Conservation (phyloP, 2,329 filamentous ascomycete genomes). For the Cytospora leucostoma region DNA sequence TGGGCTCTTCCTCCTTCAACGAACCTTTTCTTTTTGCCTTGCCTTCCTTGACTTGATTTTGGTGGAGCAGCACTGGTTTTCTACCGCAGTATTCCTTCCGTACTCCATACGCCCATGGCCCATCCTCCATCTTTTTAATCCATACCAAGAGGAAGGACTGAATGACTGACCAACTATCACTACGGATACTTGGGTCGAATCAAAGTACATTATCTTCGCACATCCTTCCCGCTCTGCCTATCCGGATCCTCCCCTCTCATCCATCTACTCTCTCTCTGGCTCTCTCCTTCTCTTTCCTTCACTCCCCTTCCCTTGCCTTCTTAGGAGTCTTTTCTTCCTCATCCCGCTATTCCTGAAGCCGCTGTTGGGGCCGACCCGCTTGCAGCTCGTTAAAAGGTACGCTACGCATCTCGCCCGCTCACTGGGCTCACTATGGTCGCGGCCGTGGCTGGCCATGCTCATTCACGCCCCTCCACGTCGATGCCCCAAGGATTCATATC, state of each 20-base stretch:
- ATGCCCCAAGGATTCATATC: not conserved
- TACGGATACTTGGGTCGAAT: not conserved
- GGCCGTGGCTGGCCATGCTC: not conserved
- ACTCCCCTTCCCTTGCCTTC: not conserved
- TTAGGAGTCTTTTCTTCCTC: not conserved
- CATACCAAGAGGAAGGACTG: not conserved
- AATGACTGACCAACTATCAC: slow-evolving; percentile 5
- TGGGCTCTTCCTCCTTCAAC: not conserved
- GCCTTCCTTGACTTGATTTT: not conserved
- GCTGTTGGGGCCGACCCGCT: slow-evolving; percentile 19
- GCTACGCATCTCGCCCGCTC: not conserved
- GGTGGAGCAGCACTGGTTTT: not conserved
- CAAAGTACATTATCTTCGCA: slow-evolving; percentile 14
- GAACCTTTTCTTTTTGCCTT: not conserved
- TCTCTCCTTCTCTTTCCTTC: slow-evolving; percentile 6
- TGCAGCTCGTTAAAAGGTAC: slow-evolving; percentile 17
- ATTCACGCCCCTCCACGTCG: not conserved
- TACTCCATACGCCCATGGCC: not conserved
- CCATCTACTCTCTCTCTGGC: slow-evolving; percentile 12
- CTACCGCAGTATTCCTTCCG: not conserved
- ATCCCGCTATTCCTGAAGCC: slow-evolving; percentile 1
- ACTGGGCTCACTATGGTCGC: too few relatives aligned
- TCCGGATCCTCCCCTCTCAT: slow-evolving; percentile 4
- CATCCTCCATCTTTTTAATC: not conserved
- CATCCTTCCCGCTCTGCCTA: slow-evolving; percentile 14